Evolutionary conservation across 2,329 filamentous ascomycete genomes (phyloP).

Genomic region (Aspergillus calidoustus): DNA sequence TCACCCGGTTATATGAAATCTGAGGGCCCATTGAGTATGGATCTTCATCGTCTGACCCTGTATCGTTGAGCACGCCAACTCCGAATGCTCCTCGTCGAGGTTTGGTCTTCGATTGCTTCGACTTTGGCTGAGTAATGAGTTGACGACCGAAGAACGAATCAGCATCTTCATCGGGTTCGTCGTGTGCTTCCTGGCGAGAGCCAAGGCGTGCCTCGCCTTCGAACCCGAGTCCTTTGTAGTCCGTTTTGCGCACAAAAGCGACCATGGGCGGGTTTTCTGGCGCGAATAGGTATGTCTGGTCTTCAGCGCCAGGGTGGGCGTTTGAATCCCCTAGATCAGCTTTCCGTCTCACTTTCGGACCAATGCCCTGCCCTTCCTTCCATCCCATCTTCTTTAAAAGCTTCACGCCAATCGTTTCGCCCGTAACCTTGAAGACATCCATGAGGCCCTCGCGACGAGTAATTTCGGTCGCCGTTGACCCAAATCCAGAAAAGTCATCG

Average conservation of each 20-base stretch:
- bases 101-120: slow-evolving; percentile 58
- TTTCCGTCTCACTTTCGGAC: slow-evolving; percentile 77
- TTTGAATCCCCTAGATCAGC: slow-evolving; percentile 67
- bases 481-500: slow-evolving; percentile 75
- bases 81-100: slow-evolving; percentile 72
- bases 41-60: slow-evolving; percentile 92
- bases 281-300: slow-evolving; percentile 75
- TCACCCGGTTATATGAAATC: slow-evolving; percentile 81
- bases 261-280: slow-evolving; percentile 77
- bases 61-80: slow-evolving; percentile 88
- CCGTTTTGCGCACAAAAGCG: slow-evolving; percentile 49
- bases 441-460: slow-evolving; percentile 62
- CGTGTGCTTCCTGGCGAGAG: slow-evolving; percentile 18
- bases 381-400: slow-evolving; percentile 92
- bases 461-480: slow-evolving; percentile 64
- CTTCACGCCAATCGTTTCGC: slow-evolving; percentile 85
- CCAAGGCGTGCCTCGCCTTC: slow-evolving; percentile 45
- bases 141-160: slow-evolving; percentile 46
- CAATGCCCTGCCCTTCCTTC: slow-evolving; percentile 91
- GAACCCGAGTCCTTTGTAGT: slow-evolving; percentile 53
- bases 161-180: slow-evolving; percentile 31
- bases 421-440: slow-evolving; percentile 72
- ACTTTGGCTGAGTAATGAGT: slow-evolving; percentile 35
- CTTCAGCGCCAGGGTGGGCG: slow-evolving; percentile 42
- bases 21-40: slow-evolving; percentile 89